Evolutionary conservation across 2,329 filamentous ascomycete species (phyloP).

Genomic region (Chaetoscypha palmicola): DNA sequence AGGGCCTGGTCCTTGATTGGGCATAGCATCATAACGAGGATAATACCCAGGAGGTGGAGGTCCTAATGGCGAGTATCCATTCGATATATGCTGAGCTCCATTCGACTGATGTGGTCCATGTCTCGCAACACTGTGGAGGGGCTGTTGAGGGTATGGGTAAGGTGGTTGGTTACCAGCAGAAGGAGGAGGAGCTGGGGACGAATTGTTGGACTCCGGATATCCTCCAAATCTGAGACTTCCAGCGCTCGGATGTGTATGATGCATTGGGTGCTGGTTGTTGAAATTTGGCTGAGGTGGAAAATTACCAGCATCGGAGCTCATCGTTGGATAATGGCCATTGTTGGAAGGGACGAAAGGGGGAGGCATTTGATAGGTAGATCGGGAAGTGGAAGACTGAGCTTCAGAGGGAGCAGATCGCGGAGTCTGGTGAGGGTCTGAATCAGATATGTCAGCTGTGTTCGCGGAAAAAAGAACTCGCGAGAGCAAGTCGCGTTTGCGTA

Average conservation of each 20-base stretch:
- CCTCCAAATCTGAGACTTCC: constrained; percentile 51
- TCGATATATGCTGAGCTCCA: constrained; percentile 22
- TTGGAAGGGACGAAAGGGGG: constrained; percentile 37
- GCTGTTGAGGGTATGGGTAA: constrained; percentile 24
- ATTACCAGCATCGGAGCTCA: constrained; percentile 12
- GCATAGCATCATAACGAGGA: constrained; percentile 21
- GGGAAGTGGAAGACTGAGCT: constrained; percentile 21
- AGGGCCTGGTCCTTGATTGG: constrained; percentile 13
- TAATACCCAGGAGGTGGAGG: constrained; percentile 23
- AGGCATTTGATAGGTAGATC: constrained; percentile 37
- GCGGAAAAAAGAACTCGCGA: background rate
- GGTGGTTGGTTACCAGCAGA: constrained; percentile 38
- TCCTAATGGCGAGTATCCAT: constrained; percentile 25
- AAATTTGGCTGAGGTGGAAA: constrained; percentile 17
- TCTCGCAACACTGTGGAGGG: constrained; percentile 10
- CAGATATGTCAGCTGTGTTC: background rate
- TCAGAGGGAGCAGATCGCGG: constrained; percentile 21
- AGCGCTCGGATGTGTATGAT: constrained; percentile 48
- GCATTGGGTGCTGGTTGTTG: constrained; percentile 32
- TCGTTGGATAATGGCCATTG: constrained; percentile 22
- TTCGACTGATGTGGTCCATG: constrained; percentile 22
- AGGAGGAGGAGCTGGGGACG: constrained; percentile 49
- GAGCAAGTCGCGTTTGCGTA: constrained; percentile 11
- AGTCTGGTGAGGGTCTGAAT: constrained; percentile 16
- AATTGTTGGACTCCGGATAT: constrained; percentile 48